Base-by-base conservation (phyloP, 257 asterid species). In the Perilla frutescens region DNA sequence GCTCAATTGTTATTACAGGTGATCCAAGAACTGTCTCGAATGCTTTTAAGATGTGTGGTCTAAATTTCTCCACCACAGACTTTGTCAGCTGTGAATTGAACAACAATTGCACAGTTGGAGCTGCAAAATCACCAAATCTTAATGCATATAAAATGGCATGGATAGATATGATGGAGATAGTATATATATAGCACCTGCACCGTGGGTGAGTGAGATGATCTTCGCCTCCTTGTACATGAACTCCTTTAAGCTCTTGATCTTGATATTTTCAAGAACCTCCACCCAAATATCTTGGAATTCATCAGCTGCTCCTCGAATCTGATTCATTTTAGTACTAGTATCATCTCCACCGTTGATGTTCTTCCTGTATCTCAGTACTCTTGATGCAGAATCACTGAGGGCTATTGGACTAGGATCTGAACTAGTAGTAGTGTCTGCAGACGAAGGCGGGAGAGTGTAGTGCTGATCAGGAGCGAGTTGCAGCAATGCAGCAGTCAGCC, bases 401-500 rank as follows among this genome's bases (percentile, higher is more conserved):
- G 66, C 82, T 10, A 72, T 59, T 13, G 89, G 91, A 76, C 87
- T 85, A 53, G 82, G 97, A 79, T 82, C 76, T 45, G 81, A 65
- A 2, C 71, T 80, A 67, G 89, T 89, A 29, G 83, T 82, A 2
- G 51, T 9, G 7, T 3, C 79, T 20, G 26, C 26, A 20, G 26
- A 20, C 26, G 26, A 20, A 20, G 26, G 0, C 79, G 72, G 48
- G 88, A 88, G 31, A 72, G 83, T 66, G 73, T 88, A 90, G 61
- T 86, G 96, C 56, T 87, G 91, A 81, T 94, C 97, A 12, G 99
- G 97, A 66, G 96, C 99, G 74, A 94, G 90, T 75, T 94, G 99
- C 73, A 94, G 82, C 68, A 94, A 70, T 15, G 97, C 97, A n/a
- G 97, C 99, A 1, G 97, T 94, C 41, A 94, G 92, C 99, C 99